phyloP scores from a whole-genome alignment of 495 filamentous ascomycete genomes.

The Lepraria neglecta region DNA sequence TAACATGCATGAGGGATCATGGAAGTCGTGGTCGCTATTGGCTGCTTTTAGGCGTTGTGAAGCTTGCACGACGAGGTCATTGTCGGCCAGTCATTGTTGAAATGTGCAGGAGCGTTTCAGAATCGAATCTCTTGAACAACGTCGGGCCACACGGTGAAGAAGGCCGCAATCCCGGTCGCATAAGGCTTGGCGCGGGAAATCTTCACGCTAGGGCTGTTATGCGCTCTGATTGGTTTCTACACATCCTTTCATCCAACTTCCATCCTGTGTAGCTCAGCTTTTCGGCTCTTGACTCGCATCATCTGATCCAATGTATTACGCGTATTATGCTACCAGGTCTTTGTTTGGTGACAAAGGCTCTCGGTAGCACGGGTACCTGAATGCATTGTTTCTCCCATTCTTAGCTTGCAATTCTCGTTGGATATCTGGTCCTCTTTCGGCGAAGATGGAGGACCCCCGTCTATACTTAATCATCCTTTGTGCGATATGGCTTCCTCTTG shows the following conservation, averaged over 20 bases:
- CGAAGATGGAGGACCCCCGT: neutral
- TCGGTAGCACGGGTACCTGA: neutral
- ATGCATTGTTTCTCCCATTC: neutral
- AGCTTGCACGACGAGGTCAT: neutral
- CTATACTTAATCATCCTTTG: neutral
- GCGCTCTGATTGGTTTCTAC: conserved; percentile 5
- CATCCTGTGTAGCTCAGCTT: neutral
- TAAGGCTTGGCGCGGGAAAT: neutral
- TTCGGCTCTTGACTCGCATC: too few species aligned
- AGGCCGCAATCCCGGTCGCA: neutral
- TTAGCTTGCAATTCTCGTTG: neutral
- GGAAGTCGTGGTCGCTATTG: neutral
- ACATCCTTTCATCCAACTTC: neutral
- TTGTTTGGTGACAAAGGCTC: neutral
- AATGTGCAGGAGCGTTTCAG: neutral
- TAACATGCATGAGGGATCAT: neutral
- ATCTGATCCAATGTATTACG: too few species aligned
- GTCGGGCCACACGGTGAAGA: conserved; percentile 8
- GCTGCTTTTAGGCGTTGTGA: neutral
- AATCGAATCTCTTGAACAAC: neutral
- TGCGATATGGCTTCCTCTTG: neutral
- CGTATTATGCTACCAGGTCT: neutral
- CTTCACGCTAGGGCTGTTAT: neutral
- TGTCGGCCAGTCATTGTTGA: neutral
- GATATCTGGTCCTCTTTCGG: neutral